A percentile compares a stretch with the other conserved stretches of the same genome.
Conservation (phyloP, 768 basidiomycete genomes). For the Leccinum barrowsii region DNA sequence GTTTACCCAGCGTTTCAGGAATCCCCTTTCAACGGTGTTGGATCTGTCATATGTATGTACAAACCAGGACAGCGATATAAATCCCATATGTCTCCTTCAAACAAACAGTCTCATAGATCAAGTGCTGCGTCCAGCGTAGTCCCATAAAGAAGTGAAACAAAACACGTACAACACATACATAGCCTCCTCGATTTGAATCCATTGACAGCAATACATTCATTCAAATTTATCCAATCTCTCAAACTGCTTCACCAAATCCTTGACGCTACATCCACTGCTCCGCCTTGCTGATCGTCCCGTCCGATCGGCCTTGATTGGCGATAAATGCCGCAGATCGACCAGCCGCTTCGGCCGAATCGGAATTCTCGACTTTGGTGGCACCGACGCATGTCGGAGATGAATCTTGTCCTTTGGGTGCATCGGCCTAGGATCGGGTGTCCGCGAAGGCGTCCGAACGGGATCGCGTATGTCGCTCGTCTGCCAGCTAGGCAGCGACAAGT, state of each 20-base stretch:
- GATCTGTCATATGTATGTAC: background rate
- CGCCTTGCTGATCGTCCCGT: conserved; percentile 40
- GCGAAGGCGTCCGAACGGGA: conserved; percentile 57
- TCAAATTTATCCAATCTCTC: conserved; percentile 36
- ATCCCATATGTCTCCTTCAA: background rate
- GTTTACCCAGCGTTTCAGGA: background rate
- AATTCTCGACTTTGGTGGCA: conserved; percentile 37
- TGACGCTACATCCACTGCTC: conserved; percentile 69
- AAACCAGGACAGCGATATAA: background rate
- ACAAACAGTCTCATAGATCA: conserved; percentile 1
- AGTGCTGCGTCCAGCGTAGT: conserved; percentile 11
- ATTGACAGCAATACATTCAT: background rate
- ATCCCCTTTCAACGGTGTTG: background rate
- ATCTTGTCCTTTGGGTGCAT: conserved; percentile 65
- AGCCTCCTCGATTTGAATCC: background rate
- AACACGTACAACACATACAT: conserved; percentile 5
- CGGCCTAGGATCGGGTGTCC: conserved; percentile 43
- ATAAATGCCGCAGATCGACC: conserved; percentile 45
- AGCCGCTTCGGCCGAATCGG: conserved; percentile 45
- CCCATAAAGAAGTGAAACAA: conserved; percentile 9
- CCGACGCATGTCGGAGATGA: conserved; percentile 52
- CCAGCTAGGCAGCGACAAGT: conserved; percentile 42
- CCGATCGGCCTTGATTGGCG: conserved; percentile 40
- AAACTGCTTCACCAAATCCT: conserved; percentile 63
- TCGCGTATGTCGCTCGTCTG: conserved; percentile 33